Evolutionary conservation across 2,329 filamentous ascomycete species (phyloP), one percentile per base, ranked within the genome.

Genomic region (Sclerotinia borealis): DNA sequence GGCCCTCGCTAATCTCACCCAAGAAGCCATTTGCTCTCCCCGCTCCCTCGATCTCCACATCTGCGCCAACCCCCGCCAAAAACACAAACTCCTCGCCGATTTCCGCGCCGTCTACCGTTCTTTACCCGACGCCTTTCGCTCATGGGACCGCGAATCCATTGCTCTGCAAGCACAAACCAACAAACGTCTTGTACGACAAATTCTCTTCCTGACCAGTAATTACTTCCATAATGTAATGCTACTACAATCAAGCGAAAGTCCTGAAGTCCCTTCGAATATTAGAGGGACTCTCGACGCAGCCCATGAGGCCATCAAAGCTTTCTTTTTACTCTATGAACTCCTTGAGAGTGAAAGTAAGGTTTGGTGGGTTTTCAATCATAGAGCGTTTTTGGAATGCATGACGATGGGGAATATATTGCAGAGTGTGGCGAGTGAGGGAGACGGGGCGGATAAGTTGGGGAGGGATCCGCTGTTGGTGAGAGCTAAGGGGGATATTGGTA

Each of bases 341-440:
- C 86, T 92, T 66, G 85, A 88, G 68, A 79, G 79, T 19, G 90
- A 93, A 77, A 88, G 89, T 1, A 82, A 86, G 17, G 89, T 92
- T 0, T 93, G 90, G 90, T 93, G 90, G 90, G 89, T 91, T 0
- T 91, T 92, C 68, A 90, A 92, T 73, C 90, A 93, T 72, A 80
- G 90, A 1, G 90, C 90, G 0, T 93, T 93, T 72, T 80, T 93
- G 59, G 90, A 93, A 77, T 88, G 88, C 37, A 74, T 87, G 72
- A 90, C 85, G 75, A 90, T 89, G 54, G 84, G 84, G 27, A 82
- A 81, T 66, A 80, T 87, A 29, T 73, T 88, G 63, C 77, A 80
- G 47, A 83, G 86, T 72, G 78, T 79, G 25, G 72, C 75, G 3
- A 78, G 76, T 45, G 79, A 83, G 65, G 76, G 77, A 11, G 76